Percentiles rank a stretch among this genome's conserved stretches.
phyloP scores from a whole-genome alignment of 2,329 filamentous ascomycete genomes.

The Eurotiales sp. region DNA sequence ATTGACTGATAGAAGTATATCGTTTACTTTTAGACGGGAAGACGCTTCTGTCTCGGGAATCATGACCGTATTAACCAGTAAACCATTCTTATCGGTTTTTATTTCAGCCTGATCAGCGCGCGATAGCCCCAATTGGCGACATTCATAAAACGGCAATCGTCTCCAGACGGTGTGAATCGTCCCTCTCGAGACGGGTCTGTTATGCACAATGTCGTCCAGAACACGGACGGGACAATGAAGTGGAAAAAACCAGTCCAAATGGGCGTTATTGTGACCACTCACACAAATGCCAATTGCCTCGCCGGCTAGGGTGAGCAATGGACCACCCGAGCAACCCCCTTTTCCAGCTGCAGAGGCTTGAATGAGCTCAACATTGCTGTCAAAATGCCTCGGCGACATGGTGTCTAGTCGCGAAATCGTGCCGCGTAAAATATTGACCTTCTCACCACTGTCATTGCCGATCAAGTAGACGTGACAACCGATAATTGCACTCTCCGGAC shows the following conservation, averaged over 20 bases:
- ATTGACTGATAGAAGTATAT: slow-evolving; percentile 11
- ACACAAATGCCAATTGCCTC: slow-evolving; percentile 13
- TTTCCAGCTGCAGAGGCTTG: slow-evolving; percentile 12
- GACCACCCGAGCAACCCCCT: slow-evolving; percentile 10
- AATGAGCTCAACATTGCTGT: slow-evolving; percentile 12
- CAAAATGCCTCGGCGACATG: slow-evolving; percentile 1
- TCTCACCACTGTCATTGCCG: slow-evolving; percentile 13
- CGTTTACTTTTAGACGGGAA: slow-evolving; percentile 4
- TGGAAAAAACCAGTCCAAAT: slow-evolving; percentile 13
- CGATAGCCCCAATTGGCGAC: slow-evolving; percentile 8
- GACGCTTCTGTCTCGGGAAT: slow-evolving; percentile 10
- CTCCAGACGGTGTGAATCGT: slow-evolving; percentile 12
- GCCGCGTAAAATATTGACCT: slow-evolving; percentile 8
- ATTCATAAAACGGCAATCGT: slow-evolving; percentile 8
- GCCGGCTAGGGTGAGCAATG: slow-evolving; percentile 4
- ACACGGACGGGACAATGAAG: slow-evolving; percentile 5
- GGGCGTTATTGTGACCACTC: slow-evolving; percentile 10
- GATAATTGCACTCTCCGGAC: slow-evolving; percentile 5
- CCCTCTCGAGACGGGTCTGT: slow-evolving; percentile 3
- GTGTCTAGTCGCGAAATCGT: slow-evolving; percentile 11
- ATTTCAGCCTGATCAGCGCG: slow-evolving; percentile 5
- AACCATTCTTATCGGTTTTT: slow-evolving; percentile 8
- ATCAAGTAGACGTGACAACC: slow-evolving; percentile 11
- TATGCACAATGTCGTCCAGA: neutral
- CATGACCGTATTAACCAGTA: slow-evolving; percentile 4